Evolutionary conservation across 2,329 filamentous ascomycete genomes (phyloP).

Genomic region (Colletotrichum agaves): DNA sequence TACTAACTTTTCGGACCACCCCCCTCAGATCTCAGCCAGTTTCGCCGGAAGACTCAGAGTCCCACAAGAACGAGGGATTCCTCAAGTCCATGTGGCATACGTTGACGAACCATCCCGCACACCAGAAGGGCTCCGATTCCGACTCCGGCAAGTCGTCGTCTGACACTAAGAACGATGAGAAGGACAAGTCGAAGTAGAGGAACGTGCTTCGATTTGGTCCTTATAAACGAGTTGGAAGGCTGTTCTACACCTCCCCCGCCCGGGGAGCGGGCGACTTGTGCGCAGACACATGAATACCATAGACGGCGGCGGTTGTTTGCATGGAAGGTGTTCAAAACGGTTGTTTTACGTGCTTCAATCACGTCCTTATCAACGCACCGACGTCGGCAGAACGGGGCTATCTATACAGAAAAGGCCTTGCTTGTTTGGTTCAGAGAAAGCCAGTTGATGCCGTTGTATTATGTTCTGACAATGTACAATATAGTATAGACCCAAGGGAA

Average conservation of each 20-base stretch:
- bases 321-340: constrained; percentile 52
- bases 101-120: constrained; percentile 79
- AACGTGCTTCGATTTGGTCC: constrained; percentile 46
- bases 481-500: constrained; percentile 30
- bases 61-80: constrained; percentile 87
- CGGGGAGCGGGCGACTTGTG: constrained; percentile 11
- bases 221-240: constrained; percentile 20
- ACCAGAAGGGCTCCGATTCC: constrained; percentile 53
- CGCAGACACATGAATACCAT: constrained; percentile 25
- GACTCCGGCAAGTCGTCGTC: constrained; percentile 40
- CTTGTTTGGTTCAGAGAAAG: constrained; percentile 1
- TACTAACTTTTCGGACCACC: constrained; percentile 13
- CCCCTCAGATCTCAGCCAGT: constrained; percentile 27
- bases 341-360: constrained; percentile 40
- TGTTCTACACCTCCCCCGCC: constrained; percentile 40
- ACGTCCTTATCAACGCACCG: constrained; percentile 1
- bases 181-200: constrained; percentile 45
- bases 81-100: constrained; percentile 94
- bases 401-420: constrained; percentile 6
- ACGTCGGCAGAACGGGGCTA: constrained; percentile 2
- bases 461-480: constrained; percentile 33
- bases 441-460: constrained; percentile 39
- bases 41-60: constrained; percentile 49
- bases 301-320: constrained; percentile 41
- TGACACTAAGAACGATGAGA: constrained; percentile 41